A percentile compares a stretch with the other conserved stretches of the same genome.
Evolutionary conservation across 129 eudicot species (phyloP).

Genomic region (Ambrosia artemisiifolia): DNA sequence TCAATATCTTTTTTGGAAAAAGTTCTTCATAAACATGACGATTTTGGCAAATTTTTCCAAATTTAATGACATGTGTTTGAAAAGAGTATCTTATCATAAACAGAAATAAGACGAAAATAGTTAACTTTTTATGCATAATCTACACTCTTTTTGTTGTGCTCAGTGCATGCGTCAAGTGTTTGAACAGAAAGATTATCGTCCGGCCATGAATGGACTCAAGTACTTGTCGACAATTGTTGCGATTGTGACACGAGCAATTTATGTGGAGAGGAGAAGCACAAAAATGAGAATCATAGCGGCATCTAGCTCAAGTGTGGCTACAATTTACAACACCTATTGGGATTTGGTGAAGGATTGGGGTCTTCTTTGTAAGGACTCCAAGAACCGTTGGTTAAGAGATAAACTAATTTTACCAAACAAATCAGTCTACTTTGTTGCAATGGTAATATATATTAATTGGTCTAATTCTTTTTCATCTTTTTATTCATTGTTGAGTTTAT

Average conservation of each 20-base stretch:
- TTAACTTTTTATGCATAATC: too few species aligned
- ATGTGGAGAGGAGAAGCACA: slow-evolving; percentile 34
- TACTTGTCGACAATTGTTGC: slow-evolving; percentile 57
- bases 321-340: slow-evolving; percentile 56
- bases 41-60: too few species aligned
- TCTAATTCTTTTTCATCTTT: too few species aligned
- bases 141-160: neutral
- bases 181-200: slow-evolving; percentile 50
- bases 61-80: neutral
- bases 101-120: neutral
- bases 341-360: slow-evolving; percentile 76
- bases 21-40: neutral
- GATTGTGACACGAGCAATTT: slow-evolving; percentile 46
- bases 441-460: slow-evolving; percentile 9
- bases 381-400: slow-evolving; percentile 10
- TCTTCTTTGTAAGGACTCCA: slow-evolving; percentile 28
- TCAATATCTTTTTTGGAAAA: too few species aligned
- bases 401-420: neutral
- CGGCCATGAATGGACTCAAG: slow-evolving; percentile 48
- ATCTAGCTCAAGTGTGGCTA: slow-evolving; percentile 42
- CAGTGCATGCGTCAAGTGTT: slow-evolving; percentile 53
- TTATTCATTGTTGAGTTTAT: neutral
- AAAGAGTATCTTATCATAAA: neutral
- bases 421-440: slow-evolving; percentile 52
- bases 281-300: slow-evolving; percentile 40